A percentile compares a stretch with the other conserved stretches of the same genome.
These are phyloP conservation scores for Albizia julibrissin DNA, from an alignment of 306 rosid species.

Conservation along the genomic window DNA sequence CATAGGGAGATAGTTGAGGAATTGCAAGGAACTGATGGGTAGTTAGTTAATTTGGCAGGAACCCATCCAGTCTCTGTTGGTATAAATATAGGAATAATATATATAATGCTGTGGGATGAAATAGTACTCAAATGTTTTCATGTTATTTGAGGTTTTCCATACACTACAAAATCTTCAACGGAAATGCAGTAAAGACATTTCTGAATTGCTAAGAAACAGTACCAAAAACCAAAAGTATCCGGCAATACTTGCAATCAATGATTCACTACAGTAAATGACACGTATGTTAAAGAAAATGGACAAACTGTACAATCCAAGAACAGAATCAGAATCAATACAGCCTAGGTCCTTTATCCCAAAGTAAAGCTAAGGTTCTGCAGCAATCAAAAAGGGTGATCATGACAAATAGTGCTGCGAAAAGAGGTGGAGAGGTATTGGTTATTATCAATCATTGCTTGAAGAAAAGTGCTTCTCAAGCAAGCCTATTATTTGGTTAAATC, in stretches of 20 bases:
- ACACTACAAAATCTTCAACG: not conserved
- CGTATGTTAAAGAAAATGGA: no score
- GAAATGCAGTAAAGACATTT: constrained; percentile 12
- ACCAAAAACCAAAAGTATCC: not conserved
- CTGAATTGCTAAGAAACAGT: constrained; percentile 6
- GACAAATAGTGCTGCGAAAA: no score
- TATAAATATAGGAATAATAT: not conserved
- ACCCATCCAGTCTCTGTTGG: not conserved
- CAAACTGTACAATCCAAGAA: no score
- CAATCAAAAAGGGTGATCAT: no score
- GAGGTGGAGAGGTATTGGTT: no score
- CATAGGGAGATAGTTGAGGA: not conserved
- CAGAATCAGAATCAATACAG: no score
- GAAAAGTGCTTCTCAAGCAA: no score
- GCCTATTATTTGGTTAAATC: no score
- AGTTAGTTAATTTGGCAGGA: not conserved
- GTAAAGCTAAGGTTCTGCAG: no score
- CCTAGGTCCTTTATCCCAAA: no score
- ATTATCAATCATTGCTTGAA: no score
- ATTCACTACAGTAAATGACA: no score
- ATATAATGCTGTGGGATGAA: not conserved
- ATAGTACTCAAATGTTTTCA: not conserved
- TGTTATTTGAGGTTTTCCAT: not conserved
- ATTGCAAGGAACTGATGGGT: not conserved
- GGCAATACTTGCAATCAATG: not conserved